Conservation (phyloP, 2,329 filamentous ascomycete species). For the Cadophora sp. region DNA sequence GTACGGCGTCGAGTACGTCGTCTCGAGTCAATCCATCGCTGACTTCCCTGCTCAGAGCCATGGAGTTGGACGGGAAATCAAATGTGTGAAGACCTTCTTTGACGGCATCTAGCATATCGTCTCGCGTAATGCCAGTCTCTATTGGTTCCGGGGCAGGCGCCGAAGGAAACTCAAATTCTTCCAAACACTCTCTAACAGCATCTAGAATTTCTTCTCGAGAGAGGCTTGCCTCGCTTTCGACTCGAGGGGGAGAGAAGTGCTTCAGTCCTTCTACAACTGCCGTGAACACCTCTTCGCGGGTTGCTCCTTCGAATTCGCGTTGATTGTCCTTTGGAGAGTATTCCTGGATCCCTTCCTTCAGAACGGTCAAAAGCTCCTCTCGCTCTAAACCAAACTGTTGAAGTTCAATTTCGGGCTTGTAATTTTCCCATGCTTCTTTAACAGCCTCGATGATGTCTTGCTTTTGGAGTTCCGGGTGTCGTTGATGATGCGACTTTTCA, state of each 20-base stretch:
- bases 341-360: slow-evolving; percentile 84
- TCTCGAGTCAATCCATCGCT: slow-evolving; percentile 63
- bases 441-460: slow-evolving; percentile 89
- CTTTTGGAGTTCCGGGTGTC: slow-evolving; percentile 64
- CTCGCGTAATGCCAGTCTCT: slow-evolving; percentile 63
- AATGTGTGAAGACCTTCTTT: slow-evolving; percentile 63
- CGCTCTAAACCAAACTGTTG: slow-evolving; percentile 90
- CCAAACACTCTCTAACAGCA: slow-evolving; percentile 84
- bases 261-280: slow-evolving; percentile 87
- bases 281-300: slow-evolving; percentile 82
- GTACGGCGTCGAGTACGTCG: slow-evolving; percentile 69
- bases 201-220: slow-evolving; percentile 85
- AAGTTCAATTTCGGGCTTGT: slow-evolving; percentile 91
- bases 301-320: slow-evolving; percentile 61
- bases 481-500: slow-evolving; percentile 56
- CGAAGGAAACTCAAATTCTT: slow-evolving; percentile 80
- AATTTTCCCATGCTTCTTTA: slow-evolving; percentile 89
- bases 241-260: slow-evolving; percentile 76
- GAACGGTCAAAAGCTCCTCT: slow-evolving; percentile 86
- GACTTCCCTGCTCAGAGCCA: slow-evolving; percentile 63
- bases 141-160: slow-evolving; percentile 63
- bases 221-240: slow-evolving; percentile 72
- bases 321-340: slow-evolving; percentile 59
- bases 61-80: slow-evolving; percentile 50
- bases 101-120: slow-evolving; percentile 76